phyloP scores from a whole-genome alignment of 2,329 filamentous ascomycete genomes.

The Dactylellina haptotyla region DNA sequence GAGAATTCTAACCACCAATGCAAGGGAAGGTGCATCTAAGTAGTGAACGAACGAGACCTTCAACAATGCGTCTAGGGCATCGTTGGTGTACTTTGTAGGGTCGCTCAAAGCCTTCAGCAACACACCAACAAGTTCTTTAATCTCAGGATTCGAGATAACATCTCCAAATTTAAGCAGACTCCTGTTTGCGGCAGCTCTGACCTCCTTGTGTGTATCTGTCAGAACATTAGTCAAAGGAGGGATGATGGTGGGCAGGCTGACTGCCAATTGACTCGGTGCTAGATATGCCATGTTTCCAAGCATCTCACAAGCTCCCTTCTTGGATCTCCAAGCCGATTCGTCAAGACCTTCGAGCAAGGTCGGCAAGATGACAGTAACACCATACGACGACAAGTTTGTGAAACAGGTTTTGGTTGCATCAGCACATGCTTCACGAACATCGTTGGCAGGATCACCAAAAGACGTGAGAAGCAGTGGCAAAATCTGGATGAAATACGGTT shows the following conservation, averaged over 20 bases:
- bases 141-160: slow-evolving; percentile 96
- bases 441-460: slow-evolving; percentile 86
- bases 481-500: slow-evolving; percentile 95
- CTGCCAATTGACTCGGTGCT: slow-evolving; percentile 90
- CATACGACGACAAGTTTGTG: slow-evolving; percentile 89
- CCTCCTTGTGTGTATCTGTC: slow-evolving; percentile 98
- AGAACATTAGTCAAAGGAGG: slow-evolving; percentile 91
- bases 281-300: slow-evolving; percentile 98
- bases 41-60: slow-evolving; percentile 99
- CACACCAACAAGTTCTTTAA: slow-evolving; percentile 89
- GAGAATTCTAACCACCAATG: slow-evolving; percentile 91
- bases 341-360: slow-evolving; percentile 91
- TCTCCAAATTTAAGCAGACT: slow-evolving; percentile 98
- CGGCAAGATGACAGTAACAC: slow-evolving; percentile 92
- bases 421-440: slow-evolving; percentile 91
- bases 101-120: slow-evolving; percentile 96
- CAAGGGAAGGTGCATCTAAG: slow-evolving; percentile 94
- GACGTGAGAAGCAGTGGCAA: slow-evolving; percentile 88
- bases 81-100: slow-evolving; percentile 95
- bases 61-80: slow-evolving; percentile 90
- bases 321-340: slow-evolving; percentile 96
- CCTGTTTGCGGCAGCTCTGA: slow-evolving; percentile 88
- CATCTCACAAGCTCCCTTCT: slow-evolving; percentile 96
- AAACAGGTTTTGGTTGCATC: slow-evolving; percentile 96
- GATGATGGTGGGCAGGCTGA: slow-evolving; percentile 94